phyloP scores from a whole-genome alignment of 495 filamentous ascomycete genomes.

The Cudoniella acicularis region DNA sequence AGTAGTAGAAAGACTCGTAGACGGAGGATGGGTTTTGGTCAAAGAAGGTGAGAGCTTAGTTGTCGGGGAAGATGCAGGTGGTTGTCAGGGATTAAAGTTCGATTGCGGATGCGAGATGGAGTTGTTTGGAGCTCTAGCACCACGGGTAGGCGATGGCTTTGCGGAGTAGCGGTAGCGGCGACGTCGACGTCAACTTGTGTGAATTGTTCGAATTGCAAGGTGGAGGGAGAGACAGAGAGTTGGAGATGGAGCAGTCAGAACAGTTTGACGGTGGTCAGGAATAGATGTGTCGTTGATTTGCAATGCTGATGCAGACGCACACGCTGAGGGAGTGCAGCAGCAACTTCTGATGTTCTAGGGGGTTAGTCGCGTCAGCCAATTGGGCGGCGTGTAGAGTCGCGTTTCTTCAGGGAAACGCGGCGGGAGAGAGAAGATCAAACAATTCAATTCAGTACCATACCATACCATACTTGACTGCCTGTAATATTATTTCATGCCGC shows the following conservation, averaged over 20 bases:
- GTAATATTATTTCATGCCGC: no score
- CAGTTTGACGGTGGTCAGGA: not conserved
- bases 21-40: not conserved
- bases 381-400: not conserved
- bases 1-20: not conserved
- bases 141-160: not conserved
- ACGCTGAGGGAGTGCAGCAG: not conserved
- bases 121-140: constrained; percentile 1
- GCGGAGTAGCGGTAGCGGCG: not conserved
- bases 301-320: not conserved
- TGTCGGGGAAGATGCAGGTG: not conserved
- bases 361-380: constrained; percentile 6
- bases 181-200: no score
- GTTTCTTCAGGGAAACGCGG: not conserved
- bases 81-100: not conserved
- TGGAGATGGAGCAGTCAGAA: no score
- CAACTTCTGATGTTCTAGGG: no score
- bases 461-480: no score
- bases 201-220: no score
- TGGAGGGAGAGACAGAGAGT: no score
- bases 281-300: not conserved
- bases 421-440: not conserved
- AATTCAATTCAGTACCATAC: no score
- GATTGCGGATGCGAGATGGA: not conserved
- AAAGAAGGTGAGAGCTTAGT: not conserved